These are phyloP conservation scores for Rhizoctonia solani DNA, from an alignment of 1,284 basidiomycete species.

Conservation along the genomic window DNA sequence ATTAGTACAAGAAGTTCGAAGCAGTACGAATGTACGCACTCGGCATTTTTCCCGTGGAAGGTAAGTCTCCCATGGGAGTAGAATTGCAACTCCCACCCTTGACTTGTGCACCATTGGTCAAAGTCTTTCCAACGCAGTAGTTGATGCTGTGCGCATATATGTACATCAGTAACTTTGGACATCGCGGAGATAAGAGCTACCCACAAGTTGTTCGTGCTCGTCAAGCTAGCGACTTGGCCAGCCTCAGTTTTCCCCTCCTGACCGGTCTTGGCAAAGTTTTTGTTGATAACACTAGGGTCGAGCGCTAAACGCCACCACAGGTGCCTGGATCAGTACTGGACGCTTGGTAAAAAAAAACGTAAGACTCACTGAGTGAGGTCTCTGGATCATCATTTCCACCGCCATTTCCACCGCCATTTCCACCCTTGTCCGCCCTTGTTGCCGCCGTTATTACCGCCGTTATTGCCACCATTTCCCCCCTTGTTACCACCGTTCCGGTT, in stretches of 20 bases:
- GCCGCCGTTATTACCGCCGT: background rate
- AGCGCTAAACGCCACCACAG: constrained; percentile 37
- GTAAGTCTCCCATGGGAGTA: constrained; percentile 40
- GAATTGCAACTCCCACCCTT: constrained; percentile 47
- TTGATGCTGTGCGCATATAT: constrained; percentile 38
- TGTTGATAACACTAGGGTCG: constrained; percentile 38
- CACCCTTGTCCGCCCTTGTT: background rate
- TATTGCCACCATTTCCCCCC: background rate
- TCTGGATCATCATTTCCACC: constrained; percentile 5
- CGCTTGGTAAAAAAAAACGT: background rate
- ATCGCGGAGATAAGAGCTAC: background rate
- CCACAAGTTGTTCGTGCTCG: constrained; percentile 45
- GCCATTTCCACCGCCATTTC: background rate
- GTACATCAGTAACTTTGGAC: constrained; percentile 39
- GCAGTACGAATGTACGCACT: constrained; percentile 31
- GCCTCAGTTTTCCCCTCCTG: constrained; percentile 38
- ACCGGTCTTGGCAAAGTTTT: constrained; percentile 37
- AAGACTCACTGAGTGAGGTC: constrained; percentile 18
- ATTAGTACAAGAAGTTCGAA: background rate
- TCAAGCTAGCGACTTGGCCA: constrained; percentile 44
- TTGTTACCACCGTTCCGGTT: background rate
- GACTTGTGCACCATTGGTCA: constrained; percentile 47
- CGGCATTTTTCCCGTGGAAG: constrained; percentile 26
- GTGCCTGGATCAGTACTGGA: background rate
- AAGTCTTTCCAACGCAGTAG: constrained; percentile 43